Evolutionary conservation across 495 filamentous ascomycete species (phyloP).

Genomic region (Neurospora sp.): DNA sequence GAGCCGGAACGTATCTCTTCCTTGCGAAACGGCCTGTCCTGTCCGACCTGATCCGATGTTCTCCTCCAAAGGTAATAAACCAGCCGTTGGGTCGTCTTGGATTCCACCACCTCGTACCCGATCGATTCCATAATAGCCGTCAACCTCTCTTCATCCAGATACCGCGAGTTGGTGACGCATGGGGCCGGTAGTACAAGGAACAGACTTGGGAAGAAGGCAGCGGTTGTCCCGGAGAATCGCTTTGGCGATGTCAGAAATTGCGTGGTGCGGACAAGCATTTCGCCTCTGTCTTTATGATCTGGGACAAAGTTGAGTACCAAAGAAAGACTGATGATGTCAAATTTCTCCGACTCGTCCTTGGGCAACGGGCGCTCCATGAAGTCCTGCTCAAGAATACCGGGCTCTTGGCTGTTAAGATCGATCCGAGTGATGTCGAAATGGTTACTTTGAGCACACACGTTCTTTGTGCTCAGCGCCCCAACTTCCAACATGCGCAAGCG

Average conservation of each 20-base stretch:
- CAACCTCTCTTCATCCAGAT: conserved; percentile 66
- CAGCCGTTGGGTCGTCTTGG: conserved; percentile 71
- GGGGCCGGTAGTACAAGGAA: conserved; percentile 87
- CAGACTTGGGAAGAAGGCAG: conserved; percentile 54
- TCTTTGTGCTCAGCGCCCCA: conserved; percentile 75
- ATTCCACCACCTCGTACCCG: conserved; percentile 54
- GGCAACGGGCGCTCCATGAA: conserved; percentile 88
- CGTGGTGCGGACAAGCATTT: conserved; percentile 74
- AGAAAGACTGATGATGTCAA: conserved; percentile 87
- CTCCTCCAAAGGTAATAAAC: conserved; percentile 78
- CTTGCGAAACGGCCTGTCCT: conserved; percentile 39
- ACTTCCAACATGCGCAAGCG: conserved; percentile 70
- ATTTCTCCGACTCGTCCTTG: conserved; percentile 44
- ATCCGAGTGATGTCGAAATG: conserved; percentile 72
- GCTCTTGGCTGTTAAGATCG: conserved; percentile 77
- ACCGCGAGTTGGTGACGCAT: conserved; percentile 86
- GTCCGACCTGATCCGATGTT: conserved; percentile 8
- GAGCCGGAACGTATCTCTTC: conserved; percentile 62
- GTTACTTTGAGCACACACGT: conserved; percentile 65
- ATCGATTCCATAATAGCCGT: conserved; percentile 62
- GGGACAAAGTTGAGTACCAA: conserved; percentile 93
- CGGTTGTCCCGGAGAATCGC: conserved; percentile 6
- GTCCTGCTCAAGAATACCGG: conserved; percentile 75
- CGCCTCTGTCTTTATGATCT: conserved; percentile 59
- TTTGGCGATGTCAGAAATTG: conserved; percentile 42